Conservation (phyloP, 2,329 filamentous ascomycete species). For the Basipetospora chlamydospora region DNA sequence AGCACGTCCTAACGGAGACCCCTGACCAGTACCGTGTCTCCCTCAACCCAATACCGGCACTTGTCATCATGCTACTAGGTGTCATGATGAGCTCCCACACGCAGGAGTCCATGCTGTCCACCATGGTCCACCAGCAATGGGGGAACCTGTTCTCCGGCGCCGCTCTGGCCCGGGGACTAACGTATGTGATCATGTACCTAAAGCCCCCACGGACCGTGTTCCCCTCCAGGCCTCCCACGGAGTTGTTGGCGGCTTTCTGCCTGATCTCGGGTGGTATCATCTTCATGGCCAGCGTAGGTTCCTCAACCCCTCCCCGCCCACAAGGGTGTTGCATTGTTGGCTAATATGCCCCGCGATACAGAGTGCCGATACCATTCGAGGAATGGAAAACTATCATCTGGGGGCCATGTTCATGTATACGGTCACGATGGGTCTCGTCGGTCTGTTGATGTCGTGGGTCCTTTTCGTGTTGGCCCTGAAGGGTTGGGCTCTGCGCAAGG, state of each 20-base stretch:
- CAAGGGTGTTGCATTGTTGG: neutral
- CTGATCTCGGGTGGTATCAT: slow-evolving; percentile 76
- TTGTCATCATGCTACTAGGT: slow-evolving; percentile 76
- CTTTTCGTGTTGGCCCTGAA: slow-evolving; percentile 69
- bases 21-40: slow-evolving; percentile 61
- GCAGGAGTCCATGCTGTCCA: slow-evolving; percentile 67
- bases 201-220: slow-evolving; percentile 67
- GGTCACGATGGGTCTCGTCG: slow-evolving; percentile 69
- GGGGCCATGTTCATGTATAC: slow-evolving; percentile 94
- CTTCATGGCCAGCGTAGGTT: slow-evolving; percentile 77
- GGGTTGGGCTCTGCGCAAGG: slow-evolving; percentile 58
- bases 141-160: slow-evolving; percentile 71
- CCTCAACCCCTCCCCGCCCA: neutral
- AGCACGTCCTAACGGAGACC: slow-evolving; percentile 28
- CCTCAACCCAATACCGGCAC: slow-evolving; percentile 74
- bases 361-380: slow-evolving; percentile 60
- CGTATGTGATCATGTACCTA: slow-evolving; percentile 68
- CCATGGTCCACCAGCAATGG: slow-evolving; percentile 92
- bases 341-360: slow-evolving; percentile 20
- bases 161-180: slow-evolving; percentile 61
- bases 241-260: slow-evolving; percentile 77
- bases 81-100: slow-evolving; percentile 94
- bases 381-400: slow-evolving; percentile 63
- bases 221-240: slow-evolving; percentile 75
- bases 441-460: slow-evolving; percentile 74